Evolutionary conservation across 768 basidiomycete species (phyloP), one percentile per base, ranked within the genome.

Genomic region (Pluteus cervinus): DNA sequence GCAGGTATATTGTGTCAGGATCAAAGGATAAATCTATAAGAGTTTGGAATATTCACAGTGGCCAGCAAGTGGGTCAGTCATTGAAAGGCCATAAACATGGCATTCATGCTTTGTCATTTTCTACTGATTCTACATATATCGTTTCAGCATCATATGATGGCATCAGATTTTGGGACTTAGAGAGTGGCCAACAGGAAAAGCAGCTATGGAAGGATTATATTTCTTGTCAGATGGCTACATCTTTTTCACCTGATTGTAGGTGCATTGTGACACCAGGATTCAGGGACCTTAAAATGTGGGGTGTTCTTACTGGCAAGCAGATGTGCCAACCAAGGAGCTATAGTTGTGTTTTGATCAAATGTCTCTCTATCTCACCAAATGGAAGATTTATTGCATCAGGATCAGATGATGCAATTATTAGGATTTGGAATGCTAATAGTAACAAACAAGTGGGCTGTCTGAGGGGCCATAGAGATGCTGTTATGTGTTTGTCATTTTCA

Each of bases 21-120:
- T 68, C 69, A 5, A 65, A 70, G 52, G 73, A 75, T 58, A 65
- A 69, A 46, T 71, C 68, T 10, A 55, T 75, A 15, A 61, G 66
- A 10, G 56, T 74, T 1, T 76, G 74, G 74, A 69, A 76, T 50
- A 29, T 36, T 17, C 10, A 44, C 25, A 33, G 28, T 41, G 41
- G 43, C 12, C n/a, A 42, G 2, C 14, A 23, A 26, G 9, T 29
- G 4, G 14, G 16, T 12, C 20, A 20, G 5, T 22, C 36, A 21
- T 26, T 42, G 10, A 18, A 9, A 23, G 41, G 41, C 8, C 41
- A 42, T 18, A 37, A n/a, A 16, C 25, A 20, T n/a, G 14, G 28
- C 8, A 37, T 24, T 11, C 5, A 15, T 9, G 36, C 37, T 20
- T 50, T 55, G 3, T 40, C 46, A 25, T 57, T 47, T 41, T 56